Percentiles rank a stretch among this genome's conserved stretches.
Evolutionary conservation across 1,139 yeast species (phyloP).

Genomic region (Zygotorulaspora mrakii): DNA sequence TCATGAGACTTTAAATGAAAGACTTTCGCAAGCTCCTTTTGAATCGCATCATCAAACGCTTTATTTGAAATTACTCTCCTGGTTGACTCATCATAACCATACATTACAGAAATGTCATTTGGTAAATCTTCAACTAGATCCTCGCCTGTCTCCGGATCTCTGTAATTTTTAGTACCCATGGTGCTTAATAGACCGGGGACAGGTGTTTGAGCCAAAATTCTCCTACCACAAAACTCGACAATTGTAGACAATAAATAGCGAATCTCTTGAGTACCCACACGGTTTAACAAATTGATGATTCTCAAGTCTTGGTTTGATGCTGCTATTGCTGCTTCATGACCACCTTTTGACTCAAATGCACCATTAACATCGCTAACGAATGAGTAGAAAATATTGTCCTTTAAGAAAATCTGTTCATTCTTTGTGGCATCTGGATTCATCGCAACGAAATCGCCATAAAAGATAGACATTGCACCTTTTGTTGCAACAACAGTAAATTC

Average conservation of each 20-base stretch:
- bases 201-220: conserved; percentile 90
- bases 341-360: conserved; percentile 63
- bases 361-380: conserved; percentile 73
- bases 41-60: conserved; percentile 50
- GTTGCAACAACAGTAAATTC: conserved; percentile 78
- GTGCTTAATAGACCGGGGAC: conserved; percentile 86
- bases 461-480: conserved; percentile 72
- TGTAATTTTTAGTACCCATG: conserved; percentile 35
- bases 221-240: conserved; percentile 84
- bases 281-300: conserved; percentile 65
- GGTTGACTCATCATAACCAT: conserved; percentile 71
- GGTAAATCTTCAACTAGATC: conserved; percentile 34
- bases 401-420: conserved; percentile 62
- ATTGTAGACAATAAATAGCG: conserved; percentile 73
- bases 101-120: conserved; percentile 39
- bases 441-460: conserved; percentile 71
- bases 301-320: conserved; percentile 75
- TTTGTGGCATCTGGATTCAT: conserved; percentile 70
- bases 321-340: conserved; percentile 81
- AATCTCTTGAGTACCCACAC: conserved; percentile 60
- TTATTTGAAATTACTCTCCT: conserved; percentile 45
- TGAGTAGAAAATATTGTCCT: conserved; percentile 85
- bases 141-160: conserved; percentile 37
- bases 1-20: conserved; percentile 75
- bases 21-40: conserved; percentile 62